Base-by-base conservation (phyloP, 805 yeast genomes). In the Yarrowia phangngaensis region DNA sequence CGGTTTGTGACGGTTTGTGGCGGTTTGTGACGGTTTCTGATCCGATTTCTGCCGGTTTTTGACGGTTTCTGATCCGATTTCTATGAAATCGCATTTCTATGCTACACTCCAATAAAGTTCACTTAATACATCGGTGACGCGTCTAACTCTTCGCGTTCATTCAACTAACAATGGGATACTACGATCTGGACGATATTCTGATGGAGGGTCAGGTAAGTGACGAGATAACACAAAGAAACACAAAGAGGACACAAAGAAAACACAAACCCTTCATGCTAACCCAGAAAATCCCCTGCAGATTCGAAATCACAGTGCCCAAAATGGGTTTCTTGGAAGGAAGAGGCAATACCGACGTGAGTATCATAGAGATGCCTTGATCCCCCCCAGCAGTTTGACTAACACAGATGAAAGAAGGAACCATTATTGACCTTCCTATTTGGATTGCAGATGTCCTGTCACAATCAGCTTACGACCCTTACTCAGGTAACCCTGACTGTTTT, bases 261-360 rank as follows among this genome's bases (percentile, higher is more conserved):
- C n/a, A n/a, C n/a, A n/a, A n/a, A n/a, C n/a, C n/a, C n/a, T n/a
- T n/a, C n/a, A n/a, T n/a, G 28, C 45, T 36, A 38, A 38, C 45
- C 13, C 45, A 41, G 48, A 41, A 41, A 41, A 41, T 41, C 17
- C 48, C 48, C 12, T 41, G 48, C 15, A 26, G 35, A n/a, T 41
- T 41, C n/a, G 48, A 30, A 12, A 31, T 41, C n/a, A 28, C 24
- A 1, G 48, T 41, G 6, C 48, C 48, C n/a, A 30, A 41, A 4
- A 3, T 41, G 35, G 48, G 48, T 13, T 41, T 29, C 9, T 12
- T 41, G 15, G 48, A 41, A 8, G 29, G 35, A 7, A 12, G 35
- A 15, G 48, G 29, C 14, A 17, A 23, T 19, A 12, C 14, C 12
- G 48, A 41, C 9, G 48, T 41, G 48, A 41, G 48, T 41, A 38